Evolutionary conservation across 257 asterid species (phyloP).

Genomic region (Lantana camara): DNA sequence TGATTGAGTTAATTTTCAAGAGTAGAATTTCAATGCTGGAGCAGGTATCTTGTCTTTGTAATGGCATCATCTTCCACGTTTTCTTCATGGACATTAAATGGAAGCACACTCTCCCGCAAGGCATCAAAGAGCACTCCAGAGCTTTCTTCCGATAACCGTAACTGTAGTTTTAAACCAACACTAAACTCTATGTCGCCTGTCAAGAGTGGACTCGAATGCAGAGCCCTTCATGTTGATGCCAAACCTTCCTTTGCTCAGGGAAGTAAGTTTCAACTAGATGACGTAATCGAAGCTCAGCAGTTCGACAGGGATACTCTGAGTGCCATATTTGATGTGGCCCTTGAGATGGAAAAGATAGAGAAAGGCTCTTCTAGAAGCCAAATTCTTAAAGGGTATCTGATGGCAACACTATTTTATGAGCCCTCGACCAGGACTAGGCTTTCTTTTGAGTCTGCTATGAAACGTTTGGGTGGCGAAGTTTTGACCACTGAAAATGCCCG

Average conservation of each 20-base stretch:
- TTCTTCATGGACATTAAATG: slow-evolving; percentile 36
- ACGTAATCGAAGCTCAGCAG: slow-evolving; percentile 90
- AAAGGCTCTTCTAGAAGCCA: slow-evolving; percentile 66
- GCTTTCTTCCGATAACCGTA: slow-evolving; percentile 31
- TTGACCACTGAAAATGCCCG: slow-evolving; percentile 95
- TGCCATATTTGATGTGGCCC: slow-evolving; percentile 85
- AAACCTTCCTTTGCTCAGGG: slow-evolving; percentile 38
- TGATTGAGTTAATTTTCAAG: background rate
- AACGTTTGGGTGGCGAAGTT: slow-evolving; percentile 82
- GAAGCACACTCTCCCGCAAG: slow-evolving; percentile 29
- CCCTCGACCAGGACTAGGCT: slow-evolving; percentile 98
- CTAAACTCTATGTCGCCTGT: slow-evolving; percentile 14
- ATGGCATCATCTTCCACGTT: slow-evolving; percentile 52
- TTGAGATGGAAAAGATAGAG: slow-evolving; percentile 92
- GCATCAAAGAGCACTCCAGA: slow-evolving; percentile 21
- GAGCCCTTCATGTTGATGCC: slow-evolving; percentile 51
- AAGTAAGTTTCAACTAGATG: slow-evolving; percentile 70
- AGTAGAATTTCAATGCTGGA: background rate
- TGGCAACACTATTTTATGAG: slow-evolving; percentile 95
- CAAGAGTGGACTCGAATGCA: slow-evolving; percentile 42
- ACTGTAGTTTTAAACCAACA: slow-evolving; percentile 19
- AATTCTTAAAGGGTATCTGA: slow-evolving; percentile 78
- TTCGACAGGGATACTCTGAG: slow-evolving; percentile 74
- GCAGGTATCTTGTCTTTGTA: slow-evolving; percentile 30
- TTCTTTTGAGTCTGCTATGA: slow-evolving; percentile 97